Percentiles rank a stretch among this genome's conserved stretches.
Conservation (phyloP, 164 flowering plant species). For the Houttuynia cordata region DNA sequence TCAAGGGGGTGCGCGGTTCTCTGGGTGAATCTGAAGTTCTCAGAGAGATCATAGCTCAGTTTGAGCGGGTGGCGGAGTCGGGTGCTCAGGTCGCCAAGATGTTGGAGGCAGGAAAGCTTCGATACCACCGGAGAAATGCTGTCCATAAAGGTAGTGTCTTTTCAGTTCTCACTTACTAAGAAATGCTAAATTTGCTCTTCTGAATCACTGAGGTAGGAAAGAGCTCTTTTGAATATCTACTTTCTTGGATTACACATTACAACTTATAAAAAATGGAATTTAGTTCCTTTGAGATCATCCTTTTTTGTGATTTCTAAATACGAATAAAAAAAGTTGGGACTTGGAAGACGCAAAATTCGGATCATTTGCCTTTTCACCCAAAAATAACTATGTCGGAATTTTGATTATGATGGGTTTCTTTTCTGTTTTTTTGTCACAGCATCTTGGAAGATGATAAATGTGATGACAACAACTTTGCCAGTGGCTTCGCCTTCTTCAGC, state of each 20-base stretch:
- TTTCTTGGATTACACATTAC: neutral
- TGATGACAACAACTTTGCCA: constrained; percentile 46
- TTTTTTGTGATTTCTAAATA: neutral
- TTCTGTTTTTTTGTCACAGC: constrained; percentile 23
- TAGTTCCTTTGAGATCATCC: neutral
- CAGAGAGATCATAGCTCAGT: constrained; percentile 55
- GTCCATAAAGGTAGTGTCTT: constrained; percentile 36
- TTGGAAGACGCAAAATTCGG: no score
- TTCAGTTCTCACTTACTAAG: neutral
- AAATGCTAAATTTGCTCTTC: neutral
- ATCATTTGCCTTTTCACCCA: neutral
- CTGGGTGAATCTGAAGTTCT: constrained; percentile 39
- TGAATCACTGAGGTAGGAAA: neutral
- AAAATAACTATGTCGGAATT: neutral
- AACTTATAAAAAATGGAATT: no score
- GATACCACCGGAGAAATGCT: constrained; percentile 46
- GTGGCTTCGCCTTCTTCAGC: constrained; percentile 32
- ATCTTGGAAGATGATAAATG: constrained; percentile 75
- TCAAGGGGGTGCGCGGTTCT: constrained; percentile 24
- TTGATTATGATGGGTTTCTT: neutral
- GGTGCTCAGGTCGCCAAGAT: constrained; percentile 64
- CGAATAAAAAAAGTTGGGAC: no score
- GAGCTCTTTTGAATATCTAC: neutral
- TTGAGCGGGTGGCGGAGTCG: constrained; percentile 61
- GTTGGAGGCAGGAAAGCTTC: constrained; percentile 80